Evolutionary conservation across 192 early-diverging fungal species (phyloP), one percentile per base, ranked within the genome.

Genomic region (Coemansia sp.): DNA sequence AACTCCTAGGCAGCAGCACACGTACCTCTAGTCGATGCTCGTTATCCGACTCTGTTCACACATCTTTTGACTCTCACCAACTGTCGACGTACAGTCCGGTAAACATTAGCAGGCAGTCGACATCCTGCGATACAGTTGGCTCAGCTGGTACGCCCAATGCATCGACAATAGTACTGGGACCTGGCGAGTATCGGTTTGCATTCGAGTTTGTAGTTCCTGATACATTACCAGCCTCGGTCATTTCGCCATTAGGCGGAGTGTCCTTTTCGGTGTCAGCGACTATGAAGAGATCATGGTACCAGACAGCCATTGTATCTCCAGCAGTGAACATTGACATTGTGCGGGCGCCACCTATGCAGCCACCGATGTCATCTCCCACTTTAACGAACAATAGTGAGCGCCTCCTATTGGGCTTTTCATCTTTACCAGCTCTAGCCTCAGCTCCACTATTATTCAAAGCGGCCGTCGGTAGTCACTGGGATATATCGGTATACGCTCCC

Each of bases 201-300:
- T 82, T 82, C 46, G 75, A 77, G 75, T 73, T 82, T 57, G 58
- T 72, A 24, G 57, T 82, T 47, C 75, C 80, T 24, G 47, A 57
- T 13, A 38, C 24, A 1, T 55, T 82, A 46, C 75, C 80, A 13
- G 50, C 72, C 12, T 82, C 80, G 2, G 80, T 82, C 27, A 27
- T 1, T 2, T 82, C 80, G 31, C 31, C 62, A 9, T 40, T 82
- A 34, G 80, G 80, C 20, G 11, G 43, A 1, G 75, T 77, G 24
- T 46, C 33, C n/a, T 82, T 74, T 49, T 38, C 29, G 5, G 13
- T 79, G 65, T 11, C 16, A 0, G 76, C 76, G 2, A 31, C 22
- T 18, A 0, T 78, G 67, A 62, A 58, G 38, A 39, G 58, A n/a
- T 62, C 66, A 11, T 75, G 73, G 73, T 69, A 76, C 58, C 67